Percentiles rank a stretch among this genome's conserved stretches.
These are phyloP conservation scores for Pyrenula aspistea DNA, from an alignment of 495 filamentous ascomycete genomes.

Conservation along the genomic window DNA sequence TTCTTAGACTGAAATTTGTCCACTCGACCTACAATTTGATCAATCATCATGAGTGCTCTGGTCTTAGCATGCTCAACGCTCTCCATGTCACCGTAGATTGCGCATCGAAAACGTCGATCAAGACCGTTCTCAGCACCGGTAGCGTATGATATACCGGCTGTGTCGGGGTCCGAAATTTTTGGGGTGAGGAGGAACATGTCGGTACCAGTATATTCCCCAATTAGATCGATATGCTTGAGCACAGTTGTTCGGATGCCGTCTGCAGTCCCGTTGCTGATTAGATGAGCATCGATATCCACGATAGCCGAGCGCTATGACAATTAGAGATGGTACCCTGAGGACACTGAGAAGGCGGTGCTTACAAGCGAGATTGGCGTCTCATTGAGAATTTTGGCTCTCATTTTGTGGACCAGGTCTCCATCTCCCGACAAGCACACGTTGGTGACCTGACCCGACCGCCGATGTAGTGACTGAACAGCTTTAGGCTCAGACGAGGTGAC, in stretches of 20 bases:
- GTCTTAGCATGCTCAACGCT: constrained; percentile 96
- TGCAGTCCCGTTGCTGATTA: constrained; percentile 61
- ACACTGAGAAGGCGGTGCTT: constrained; percentile 21
- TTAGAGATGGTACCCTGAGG: constrained; percentile 15
- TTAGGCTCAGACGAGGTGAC: constrained; percentile 77
- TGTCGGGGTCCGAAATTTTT: constrained; percentile 46
- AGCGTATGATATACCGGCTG: constrained; percentile 43
- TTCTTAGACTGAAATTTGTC: background rate
- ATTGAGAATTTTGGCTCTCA: constrained; percentile 72
- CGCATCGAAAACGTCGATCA: constrained; percentile 77
- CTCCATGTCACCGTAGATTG: constrained; percentile 91
- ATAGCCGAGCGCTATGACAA: constrained; percentile 67
- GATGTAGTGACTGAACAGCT: constrained; percentile 50
- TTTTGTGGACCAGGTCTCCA: constrained; percentile 70
- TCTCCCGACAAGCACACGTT: constrained; percentile 84
- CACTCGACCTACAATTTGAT: constrained; percentile 66
- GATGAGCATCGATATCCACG: constrained; percentile 80
- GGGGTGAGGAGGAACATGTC: constrained; percentile 92
- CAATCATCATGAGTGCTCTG: constrained; percentile 89
- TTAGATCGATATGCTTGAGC: constrained; percentile 70
- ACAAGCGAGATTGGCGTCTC: constrained; percentile 82
- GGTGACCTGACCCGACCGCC: constrained; percentile 62
- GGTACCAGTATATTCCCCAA: constrained; percentile 77
- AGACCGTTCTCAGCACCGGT: constrained; percentile 51
- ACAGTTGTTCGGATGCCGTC: constrained; percentile 58